Evolutionary conservation across 106 monocot species (phyloP), one percentile per base, ranked within the genome.

Genomic region (Dendrobium catenatum): DNA sequence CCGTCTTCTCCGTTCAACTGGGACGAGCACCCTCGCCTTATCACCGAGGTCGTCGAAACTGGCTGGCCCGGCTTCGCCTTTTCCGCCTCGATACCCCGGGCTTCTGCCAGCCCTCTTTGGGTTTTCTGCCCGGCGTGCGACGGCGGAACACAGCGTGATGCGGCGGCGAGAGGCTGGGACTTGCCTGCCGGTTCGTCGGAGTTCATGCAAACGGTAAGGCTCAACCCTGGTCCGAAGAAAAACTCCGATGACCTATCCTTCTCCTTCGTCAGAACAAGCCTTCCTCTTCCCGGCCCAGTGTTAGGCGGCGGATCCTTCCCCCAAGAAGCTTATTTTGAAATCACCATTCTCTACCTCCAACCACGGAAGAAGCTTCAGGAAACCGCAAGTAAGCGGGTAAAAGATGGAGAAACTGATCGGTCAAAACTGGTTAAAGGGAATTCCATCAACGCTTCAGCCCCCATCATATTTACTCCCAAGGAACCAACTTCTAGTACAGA

Each of bases 321-420:
- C 6, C 88, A 90, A 72, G 94, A 96, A 37, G 91, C 91, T 24
- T 96, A 96, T 76, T 94, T 94, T 40, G 96, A 96, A 81, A 87
- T 96, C 79, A 89, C 88, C 27, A 78, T 94, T 68, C 42, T 90
- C n/a, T 77, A 86, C 78, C 66, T 94, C 15, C 83, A 95, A 64
- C 59, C 85, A 0, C 61, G 18, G 44, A 79, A 19, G 3, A 31
- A 6, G 47, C 77, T 37, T 16, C 77, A 22, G 1, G 74, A 73
- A 41, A 44, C 41, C 2, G 19, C 43, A 42, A 74, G 42, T 26
- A 40, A 78, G 74, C 83, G 55, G 42, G 42, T 49, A 44, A 81
- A 80, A 47, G 59, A 72, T 9, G n/a, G 58, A 22, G 87, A 88
- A 6, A 85, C 61, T 1, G 91, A 88, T 44, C 79, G 58, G 0